phyloP scores from a whole-genome alignment of 1,284 basidiomycete species.

The Kalmanozyma brasiliensis region DNA sequence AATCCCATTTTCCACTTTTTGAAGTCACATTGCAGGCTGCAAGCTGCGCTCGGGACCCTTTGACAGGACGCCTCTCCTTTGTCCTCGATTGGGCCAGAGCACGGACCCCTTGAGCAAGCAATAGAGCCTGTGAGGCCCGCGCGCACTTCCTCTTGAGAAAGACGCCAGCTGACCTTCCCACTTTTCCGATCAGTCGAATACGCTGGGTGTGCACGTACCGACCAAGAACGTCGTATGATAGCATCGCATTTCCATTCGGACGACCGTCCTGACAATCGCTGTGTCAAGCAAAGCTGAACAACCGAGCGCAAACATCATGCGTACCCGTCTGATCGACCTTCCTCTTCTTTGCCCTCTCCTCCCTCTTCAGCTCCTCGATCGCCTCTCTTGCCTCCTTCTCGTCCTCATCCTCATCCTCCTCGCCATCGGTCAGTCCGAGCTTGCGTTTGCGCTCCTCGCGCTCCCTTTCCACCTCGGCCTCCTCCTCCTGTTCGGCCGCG shows the following conservation, averaged over 20 bases:
- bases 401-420: slow-evolving; percentile 24
- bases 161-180: too few species aligned
- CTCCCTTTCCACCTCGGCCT: slow-evolving; percentile 23
- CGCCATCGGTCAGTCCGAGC: too few species aligned
- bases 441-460: slow-evolving; percentile 27
- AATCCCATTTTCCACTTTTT: background rate
- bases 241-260: background rate
- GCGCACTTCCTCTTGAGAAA: too few species aligned
- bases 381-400: slow-evolving; percentile 43
- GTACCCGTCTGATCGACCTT: slow-evolving; percentile 40
- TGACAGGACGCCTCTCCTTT: too few species aligned
- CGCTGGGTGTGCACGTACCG: too few species aligned
- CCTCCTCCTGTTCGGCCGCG: slow-evolving; percentile 29
- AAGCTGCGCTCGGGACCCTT: slow-evolving; percentile 5
- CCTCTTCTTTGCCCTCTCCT: slow-evolving; percentile 45
- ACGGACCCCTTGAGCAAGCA: too few species aligned
- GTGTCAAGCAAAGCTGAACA: slow-evolving; percentile 53
- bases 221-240: too few species aligned
- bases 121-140: too few species aligned
- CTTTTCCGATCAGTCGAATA: too few species aligned
- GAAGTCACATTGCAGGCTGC: slow-evolving; percentile 6
- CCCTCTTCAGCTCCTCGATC: slow-evolving; percentile 39
- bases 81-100: too few species aligned
- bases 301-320: slow-evolving; percentile 35
- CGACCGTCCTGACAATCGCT: too few species aligned